Evolutionary conservation across 2,329 filamentous ascomycete species (phyloP), one percentile per base, ranked within the genome.

Genomic region (Botryotinia narcissicola): DNA sequence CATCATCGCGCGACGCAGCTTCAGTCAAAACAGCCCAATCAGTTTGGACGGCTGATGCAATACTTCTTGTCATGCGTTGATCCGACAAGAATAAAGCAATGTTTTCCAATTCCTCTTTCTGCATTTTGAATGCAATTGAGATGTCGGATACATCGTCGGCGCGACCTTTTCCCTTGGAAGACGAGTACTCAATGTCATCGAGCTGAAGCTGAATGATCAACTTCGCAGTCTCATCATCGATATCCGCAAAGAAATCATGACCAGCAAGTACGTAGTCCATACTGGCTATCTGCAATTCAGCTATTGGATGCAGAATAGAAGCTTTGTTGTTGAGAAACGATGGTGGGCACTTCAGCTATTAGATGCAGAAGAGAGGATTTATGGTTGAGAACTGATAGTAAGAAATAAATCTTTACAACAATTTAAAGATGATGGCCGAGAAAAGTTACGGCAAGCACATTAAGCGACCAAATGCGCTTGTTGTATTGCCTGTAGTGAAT

Each of bases 121-220:
- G 75, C 4, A 77, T 46, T 18, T 73, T 16, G 1, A 75, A 48
- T 25, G 78, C 75, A n/a, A 78, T 20, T 44, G 77, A 63, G 9
- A 69, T 48, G 37, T 77, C 78, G 8, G 66, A 73, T 7, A 73
- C 42, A 14, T 68, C 51, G 5, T 57, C 74, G 40, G 73, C 74
- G 10, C 57, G 72, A 18, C 75, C 75, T 35, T 76, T 75, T 7
- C 69, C 73, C 32, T 72, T 73, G 8, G 25, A 48, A 42, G 61
- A 32, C 2, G 61, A 48, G 8, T 72, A 37, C 25, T 70, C 32
- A 22, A 71, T 69, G 59, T 80, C 78, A 59, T 77, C 42, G 25
- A 79, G 66, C 46, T 80, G 77, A 35, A 80, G 72, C n/a, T 78
- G 73, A 32, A 79, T 62, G 12, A 79, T 76, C 8, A 78, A 40